These are phyloP conservation scores for Selaginella tamariscina DNA, from an alignment of 75 land plant genomes.

Conservation along the genomic window DNA sequence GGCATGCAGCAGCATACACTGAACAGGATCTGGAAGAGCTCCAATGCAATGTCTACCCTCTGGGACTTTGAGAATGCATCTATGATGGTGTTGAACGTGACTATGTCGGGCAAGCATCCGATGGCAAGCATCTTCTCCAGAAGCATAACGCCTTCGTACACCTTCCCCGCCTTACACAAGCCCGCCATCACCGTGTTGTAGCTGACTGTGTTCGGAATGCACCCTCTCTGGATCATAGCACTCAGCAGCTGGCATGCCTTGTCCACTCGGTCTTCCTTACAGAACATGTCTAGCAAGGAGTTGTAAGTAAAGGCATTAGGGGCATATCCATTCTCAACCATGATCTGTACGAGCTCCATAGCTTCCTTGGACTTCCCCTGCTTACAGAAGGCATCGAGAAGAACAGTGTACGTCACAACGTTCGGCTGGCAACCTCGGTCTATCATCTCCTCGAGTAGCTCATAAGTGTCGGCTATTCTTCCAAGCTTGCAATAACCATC, in stretches of 20 bases:
- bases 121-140: background rate
- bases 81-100: background rate
- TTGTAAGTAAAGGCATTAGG: slow-evolving; percentile 4
- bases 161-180: slow-evolving; percentile 1
- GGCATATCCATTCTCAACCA: background rate
- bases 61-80: background rate
- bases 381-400: slow-evolving; percentile 7
- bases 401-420: slow-evolving; percentile 4
- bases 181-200: slow-evolving; percentile 1
- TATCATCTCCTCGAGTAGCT: slow-evolving; percentile 12
- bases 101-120: background rate
- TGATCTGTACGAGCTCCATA: background rate
- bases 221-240: background rate
- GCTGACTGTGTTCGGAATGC: background rate
- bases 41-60: background rate
- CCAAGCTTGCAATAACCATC: slow-evolving; percentile 10
- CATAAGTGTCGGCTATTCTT: background rate
- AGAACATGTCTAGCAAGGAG: background rate
- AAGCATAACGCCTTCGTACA: background rate
- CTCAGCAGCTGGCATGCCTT: background rate
- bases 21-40: background rate
- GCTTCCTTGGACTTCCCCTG: background rate
- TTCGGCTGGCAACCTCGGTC: slow-evolving; percentile 4
- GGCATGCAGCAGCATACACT: background rate
- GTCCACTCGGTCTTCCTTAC: slow-evolving; percentile 3